Evolutionary conservation across 2,329 filamentous ascomycete species (phyloP).

Genomic region (Teratosphaeriaceae sp.): DNA sequence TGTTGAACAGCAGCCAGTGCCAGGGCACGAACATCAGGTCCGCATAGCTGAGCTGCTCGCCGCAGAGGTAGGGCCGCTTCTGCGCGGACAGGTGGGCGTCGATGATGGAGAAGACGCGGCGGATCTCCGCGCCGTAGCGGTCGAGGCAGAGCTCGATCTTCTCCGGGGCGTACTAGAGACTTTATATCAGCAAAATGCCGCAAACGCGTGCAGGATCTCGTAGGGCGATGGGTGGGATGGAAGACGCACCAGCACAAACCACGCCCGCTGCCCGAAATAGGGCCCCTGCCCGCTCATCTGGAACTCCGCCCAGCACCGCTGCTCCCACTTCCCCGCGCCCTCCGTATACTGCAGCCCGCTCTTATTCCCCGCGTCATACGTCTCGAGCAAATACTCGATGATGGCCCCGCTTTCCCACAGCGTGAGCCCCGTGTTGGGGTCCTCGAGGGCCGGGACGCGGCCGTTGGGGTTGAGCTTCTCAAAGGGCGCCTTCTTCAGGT

Average conservation of each 20-base stretch:
- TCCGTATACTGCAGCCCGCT: slow-evolving; percentile 21
- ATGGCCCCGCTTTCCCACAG: slow-evolving; percentile 29
- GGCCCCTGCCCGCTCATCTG: slow-evolving; percentile 29
- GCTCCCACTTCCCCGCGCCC: slow-evolving; percentile 19
- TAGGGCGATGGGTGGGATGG: not conserved
- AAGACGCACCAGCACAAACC: slow-evolving; percentile 4
- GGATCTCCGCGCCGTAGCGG: slow-evolving; percentile 40
- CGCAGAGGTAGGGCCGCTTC: slow-evolving; percentile 35
- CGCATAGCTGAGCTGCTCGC: slow-evolving; percentile 37
- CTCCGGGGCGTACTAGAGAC: slow-evolving; percentile 33
- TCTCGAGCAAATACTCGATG: slow-evolving; percentile 26
- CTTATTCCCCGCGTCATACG: slow-evolving; percentile 26
- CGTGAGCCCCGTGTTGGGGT: slow-evolving; percentile 36
- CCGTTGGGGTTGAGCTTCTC: slow-evolving; percentile 38
- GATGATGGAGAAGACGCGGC: slow-evolving; percentile 41
- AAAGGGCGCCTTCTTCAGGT: slow-evolving; percentile 37
- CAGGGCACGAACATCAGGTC: slow-evolving; percentile 38
- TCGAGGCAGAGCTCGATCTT: slow-evolving; percentile 38
- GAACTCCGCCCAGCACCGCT: slow-evolving; percentile 28
- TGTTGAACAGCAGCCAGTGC: slow-evolving; percentile 22
- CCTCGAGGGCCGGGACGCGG: slow-evolving; percentile 38
- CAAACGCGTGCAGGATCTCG: not conserved
- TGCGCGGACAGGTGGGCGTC: slow-evolving; percentile 34
- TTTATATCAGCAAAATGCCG: not conserved
- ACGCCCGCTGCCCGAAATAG: slow-evolving; percentile 36